These are phyloP conservation scores for Claviceps capensis DNA, from an alignment of 2,329 filamentous ascomycete genomes.

Conservation along the genomic window DNA sequence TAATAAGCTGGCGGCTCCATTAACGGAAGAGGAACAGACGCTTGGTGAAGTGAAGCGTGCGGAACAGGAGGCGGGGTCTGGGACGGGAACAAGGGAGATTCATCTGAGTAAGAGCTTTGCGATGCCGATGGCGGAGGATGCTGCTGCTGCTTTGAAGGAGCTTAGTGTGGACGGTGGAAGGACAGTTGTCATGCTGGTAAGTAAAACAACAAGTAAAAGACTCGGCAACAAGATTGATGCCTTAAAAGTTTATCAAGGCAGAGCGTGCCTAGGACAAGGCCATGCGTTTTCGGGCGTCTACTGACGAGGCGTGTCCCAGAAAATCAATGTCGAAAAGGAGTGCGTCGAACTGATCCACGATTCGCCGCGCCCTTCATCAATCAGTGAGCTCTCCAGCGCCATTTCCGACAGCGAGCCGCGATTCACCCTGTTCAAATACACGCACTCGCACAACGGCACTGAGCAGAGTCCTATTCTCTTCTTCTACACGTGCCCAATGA, in stretches of 20 bases:
- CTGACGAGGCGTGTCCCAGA: slow-evolving; percentile 27
- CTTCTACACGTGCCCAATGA: slow-evolving; percentile 67
- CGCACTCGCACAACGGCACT: slow-evolving; percentile 38
- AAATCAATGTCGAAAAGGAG: slow-evolving; percentile 59
- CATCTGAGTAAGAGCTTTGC: slow-evolving; percentile 42
- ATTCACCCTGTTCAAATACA: slow-evolving; percentile 65
- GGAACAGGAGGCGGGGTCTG: slow-evolving; percentile 59
- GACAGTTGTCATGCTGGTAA: slow-evolving; percentile 51
- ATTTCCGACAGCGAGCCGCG: slow-evolving; percentile 59
- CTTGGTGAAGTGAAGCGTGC: slow-evolving; percentile 60
- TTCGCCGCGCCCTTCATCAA: slow-evolving; percentile 36
- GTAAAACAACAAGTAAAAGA: slow-evolving; percentile 13
- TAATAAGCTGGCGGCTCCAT: slow-evolving; percentile 46
- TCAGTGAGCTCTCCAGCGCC: slow-evolving; percentile 40
- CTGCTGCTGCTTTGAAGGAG: slow-evolving; percentile 47
- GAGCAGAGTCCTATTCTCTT: slow-evolving; percentile 53
- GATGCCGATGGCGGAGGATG: slow-evolving; percentile 49
- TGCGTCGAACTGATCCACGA: slow-evolving; percentile 49
- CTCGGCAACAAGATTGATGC: too few species aligned
- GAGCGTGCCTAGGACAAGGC: too few species aligned
- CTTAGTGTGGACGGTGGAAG: slow-evolving; percentile 38
- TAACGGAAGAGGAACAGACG: slow-evolving; percentile 65
- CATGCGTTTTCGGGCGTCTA: not conserved
- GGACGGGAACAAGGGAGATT: slow-evolving; percentile 47
- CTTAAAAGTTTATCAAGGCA: too few species aligned